Evolutionary conservation across 306 rosid species (phyloP).

Genomic region (Sphenostylis stenocarpa): DNA sequence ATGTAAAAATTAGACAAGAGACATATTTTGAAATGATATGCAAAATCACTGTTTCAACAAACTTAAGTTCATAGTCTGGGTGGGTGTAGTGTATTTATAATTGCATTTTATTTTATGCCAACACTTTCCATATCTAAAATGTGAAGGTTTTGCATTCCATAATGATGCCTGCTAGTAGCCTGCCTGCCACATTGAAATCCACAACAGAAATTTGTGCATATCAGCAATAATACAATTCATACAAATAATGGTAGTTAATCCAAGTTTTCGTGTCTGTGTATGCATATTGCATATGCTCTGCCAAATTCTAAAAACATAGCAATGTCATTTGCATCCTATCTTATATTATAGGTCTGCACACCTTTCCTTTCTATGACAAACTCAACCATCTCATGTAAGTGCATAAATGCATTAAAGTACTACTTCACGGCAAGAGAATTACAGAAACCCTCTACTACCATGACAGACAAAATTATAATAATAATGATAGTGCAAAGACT

Average conservation of each 20-base stretch:
- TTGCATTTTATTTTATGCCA: not conserved
- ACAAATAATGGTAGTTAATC: not conserved
- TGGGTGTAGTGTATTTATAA: not conserved
- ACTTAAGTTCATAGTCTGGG: not conserved
- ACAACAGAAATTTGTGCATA: not conserved
- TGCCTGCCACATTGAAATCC: not conserved
- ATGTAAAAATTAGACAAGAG: not conserved
- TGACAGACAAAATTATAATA: no score
- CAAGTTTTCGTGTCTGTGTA: no score
- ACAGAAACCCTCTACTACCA: no score
- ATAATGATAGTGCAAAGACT: no score
- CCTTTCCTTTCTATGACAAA: no score
- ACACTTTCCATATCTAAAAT: not conserved
- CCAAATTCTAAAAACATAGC: not conserved
- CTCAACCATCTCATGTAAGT: no score
- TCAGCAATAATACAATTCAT: not conserved
- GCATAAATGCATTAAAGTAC: no score
- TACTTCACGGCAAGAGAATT: no score
- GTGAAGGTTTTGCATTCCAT: not conserved
- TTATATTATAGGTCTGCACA: not conserved
- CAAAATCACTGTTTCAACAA: not conserved
- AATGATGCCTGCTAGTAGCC: not conserved
- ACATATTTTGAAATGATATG: not conserved
- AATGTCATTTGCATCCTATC: not conserved
- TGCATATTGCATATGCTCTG: no score